These are phyloP conservation scores for Neoboletus subvelutipes DNA, from an alignment of 768 basidiomycete genomes.

Conservation along the genomic window DNA sequence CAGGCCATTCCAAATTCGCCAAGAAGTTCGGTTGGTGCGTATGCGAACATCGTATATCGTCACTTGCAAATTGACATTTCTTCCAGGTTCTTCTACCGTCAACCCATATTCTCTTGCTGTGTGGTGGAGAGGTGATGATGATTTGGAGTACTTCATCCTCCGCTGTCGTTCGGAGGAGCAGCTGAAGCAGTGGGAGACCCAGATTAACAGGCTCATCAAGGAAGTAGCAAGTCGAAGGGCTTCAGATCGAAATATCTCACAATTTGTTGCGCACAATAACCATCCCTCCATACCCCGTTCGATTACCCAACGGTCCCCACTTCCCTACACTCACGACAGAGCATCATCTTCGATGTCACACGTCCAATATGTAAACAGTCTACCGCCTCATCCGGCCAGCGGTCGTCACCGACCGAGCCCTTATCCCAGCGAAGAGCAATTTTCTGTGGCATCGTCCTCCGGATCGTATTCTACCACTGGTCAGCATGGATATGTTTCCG, in stretches of 20 bases:
- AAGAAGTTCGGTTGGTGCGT: constrained; percentile 62
- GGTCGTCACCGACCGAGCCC: constrained; percentile 37
- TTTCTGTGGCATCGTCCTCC: constrained; percentile 29
- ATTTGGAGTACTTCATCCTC: constrained; percentile 90
- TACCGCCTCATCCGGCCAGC: constrained; percentile 34
- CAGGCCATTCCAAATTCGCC: constrained; percentile 64
- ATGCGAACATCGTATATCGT: constrained; percentile 5
- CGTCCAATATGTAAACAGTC: constrained; percentile 31
- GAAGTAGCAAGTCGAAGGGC: constrained; percentile 69
- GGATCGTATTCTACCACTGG: constrained; percentile 28
- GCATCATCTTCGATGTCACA: constrained; percentile 37
- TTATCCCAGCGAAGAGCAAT: constrained; percentile 41
- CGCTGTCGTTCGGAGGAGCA: constrained; percentile 93
- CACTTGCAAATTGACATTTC: not conserved
- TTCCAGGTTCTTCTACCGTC: constrained; percentile 46
- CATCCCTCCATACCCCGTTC: constrained; percentile 42
- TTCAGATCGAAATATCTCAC: constrained; percentile 61
- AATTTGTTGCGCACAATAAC: constrained; percentile 43
- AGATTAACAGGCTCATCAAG: constrained; percentile 84
- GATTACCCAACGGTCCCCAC: constrained; percentile 33
- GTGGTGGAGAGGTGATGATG: constrained; percentile 94
- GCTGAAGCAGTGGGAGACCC: constrained; percentile 87
- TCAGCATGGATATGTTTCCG: constrained; percentile 44
- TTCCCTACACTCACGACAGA: constrained; percentile 38
- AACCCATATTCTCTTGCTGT: constrained; percentile 80